These are phyloP conservation scores for Maudiozyma pseudohumilis DNA, from an alignment of 805 yeast species.

Conservation along the genomic window DNA sequence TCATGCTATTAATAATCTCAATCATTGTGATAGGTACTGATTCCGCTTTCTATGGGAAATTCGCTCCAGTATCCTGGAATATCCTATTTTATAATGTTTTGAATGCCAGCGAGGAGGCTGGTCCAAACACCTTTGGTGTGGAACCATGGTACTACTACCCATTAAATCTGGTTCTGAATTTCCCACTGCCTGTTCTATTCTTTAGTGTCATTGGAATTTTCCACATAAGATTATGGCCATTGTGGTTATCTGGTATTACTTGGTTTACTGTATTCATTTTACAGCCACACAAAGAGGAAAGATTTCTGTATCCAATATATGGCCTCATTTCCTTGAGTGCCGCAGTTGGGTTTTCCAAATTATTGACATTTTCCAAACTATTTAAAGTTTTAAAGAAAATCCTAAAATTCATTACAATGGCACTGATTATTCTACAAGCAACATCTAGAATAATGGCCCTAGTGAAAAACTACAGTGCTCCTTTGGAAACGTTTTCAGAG, in stretches of 20 bases:
- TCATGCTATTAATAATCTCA: conserved; percentile 14
- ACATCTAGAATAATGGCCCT: conserved; percentile 50
- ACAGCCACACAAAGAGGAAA: conserved; percentile 90
- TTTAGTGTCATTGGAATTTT: conserved; percentile 25
- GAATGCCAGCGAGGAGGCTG: conserved; percentile 51
- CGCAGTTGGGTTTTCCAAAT: conserved; percentile 35
- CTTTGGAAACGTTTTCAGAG: conserved; percentile 47
- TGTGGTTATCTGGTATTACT: conserved; percentile 42
- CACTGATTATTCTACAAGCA: conserved; percentile 24
- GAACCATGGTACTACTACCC: conserved; percentile 71
- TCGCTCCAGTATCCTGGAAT: conserved; percentile 67
- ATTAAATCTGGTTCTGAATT: conserved; percentile 61
- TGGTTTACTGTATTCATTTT: conserved; percentile 60
- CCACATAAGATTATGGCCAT: conserved; percentile 21
- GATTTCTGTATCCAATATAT: conserved; percentile 81
- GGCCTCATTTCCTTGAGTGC: conserved; percentile 58
- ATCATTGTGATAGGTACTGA: conserved; percentile 36
- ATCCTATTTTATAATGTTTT: conserved; percentile 77
- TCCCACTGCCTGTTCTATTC: conserved; percentile 37
- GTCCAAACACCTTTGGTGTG: conserved; percentile 85
- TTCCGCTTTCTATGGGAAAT: conserved; percentile 47
- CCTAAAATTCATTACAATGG: conserved; percentile 13
- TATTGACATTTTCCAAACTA: conserved; percentile 9
- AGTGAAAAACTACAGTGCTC: conserved; percentile 61
- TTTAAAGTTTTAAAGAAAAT: conserved; percentile 5